Base-by-base conservation (phyloP, 1,284 basidiomycete species). In the Pseudozyma tsukubaensis region DNA sequence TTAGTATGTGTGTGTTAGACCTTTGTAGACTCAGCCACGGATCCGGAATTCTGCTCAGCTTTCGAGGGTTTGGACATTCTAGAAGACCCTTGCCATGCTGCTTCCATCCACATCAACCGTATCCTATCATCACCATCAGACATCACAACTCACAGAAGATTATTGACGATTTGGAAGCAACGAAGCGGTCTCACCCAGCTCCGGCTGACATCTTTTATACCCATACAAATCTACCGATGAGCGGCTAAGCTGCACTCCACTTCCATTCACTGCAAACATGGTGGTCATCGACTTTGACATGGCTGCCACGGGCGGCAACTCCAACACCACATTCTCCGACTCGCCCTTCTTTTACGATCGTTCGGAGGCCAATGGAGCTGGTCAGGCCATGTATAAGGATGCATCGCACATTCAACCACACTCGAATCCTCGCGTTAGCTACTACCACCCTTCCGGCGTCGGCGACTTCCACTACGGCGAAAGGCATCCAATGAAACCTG, bases 401-500 rank as follows among this genome's bases (percentile, higher is more conserved):
- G 77, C 77, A 7, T 29, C 36, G 47, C 63, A 72, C 42, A 54
- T 77, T 1, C 73, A 83, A 62, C 76, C 84, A 1, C 84, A 85
- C 51, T 82, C 81, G 0, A 77, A 79, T 32, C 66, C 93, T 0
- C 90, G 92, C 72, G 96, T 99, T 11, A 94, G 94, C 13, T 99
- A 98, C 86, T 99, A 97, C 86, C 94, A 92, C 80, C 93, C 96
- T 0, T 92, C 92, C 85, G 92, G 92, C 57, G 93, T 98, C 3
- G 97, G 97, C 1, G 91, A 94, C 78, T 94, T 94, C 85, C 80
- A 83, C 72, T 83, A 82, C 24, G 83, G 95, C 92, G 94, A 97
- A 89, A 89, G 92, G 48, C 96, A 99, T 87, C 97, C 96, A 3
- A 99, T 99, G 96, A 97, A 98, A 83, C 96, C 96, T 1, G 94